Evolutionary conservation across 2,329 filamentous ascomycete species (phyloP).

Genomic region (Talaromyces sp.): DNA sequence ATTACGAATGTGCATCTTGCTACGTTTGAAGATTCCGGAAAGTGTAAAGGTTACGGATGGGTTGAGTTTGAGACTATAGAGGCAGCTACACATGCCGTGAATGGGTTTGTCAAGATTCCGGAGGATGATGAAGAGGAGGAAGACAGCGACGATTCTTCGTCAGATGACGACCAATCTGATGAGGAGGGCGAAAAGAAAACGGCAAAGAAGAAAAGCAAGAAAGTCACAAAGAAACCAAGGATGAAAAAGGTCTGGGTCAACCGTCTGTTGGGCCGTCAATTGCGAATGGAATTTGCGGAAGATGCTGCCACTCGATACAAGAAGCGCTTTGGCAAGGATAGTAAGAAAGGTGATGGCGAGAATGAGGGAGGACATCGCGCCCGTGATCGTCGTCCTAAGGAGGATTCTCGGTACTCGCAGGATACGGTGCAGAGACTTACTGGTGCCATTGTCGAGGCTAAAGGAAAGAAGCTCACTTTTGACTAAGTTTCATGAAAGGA

Average conservation of each 20-base stretch:
- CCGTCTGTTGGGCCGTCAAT: slow-evolving; percentile 70
- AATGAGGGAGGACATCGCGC: slow-evolving; percentile 25
- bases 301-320: slow-evolving; percentile 86
- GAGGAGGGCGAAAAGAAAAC: slow-evolving; percentile 27
- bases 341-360: slow-evolving; percentile 37
- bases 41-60: slow-evolving; percentile 98
- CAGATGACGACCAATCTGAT: slow-evolving; percentile 25
- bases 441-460: slow-evolving; percentile 72
- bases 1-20: slow-evolving; percentile 83
- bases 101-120: slow-evolving; percentile 71
- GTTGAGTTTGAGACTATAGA: slow-evolving; percentile 81
- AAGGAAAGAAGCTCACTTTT: slow-evolving; percentile 81
- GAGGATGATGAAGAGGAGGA: slow-evolving; percentile 51
- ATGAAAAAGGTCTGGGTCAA: slow-evolving; percentile 73
- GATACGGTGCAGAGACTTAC: slow-evolving; percentile 65
- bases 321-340: slow-evolving; percentile 84
- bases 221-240: slow-evolving; percentile 28
- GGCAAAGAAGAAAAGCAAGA: slow-evolving; percentile 30
- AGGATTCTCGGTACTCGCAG: slow-evolving; percentile 44
- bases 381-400: slow-evolving; percentile 28
- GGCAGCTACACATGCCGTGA: slow-evolving; percentile 72
- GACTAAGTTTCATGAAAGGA: slow-evolving; percentile 50
- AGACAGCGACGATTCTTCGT: slow-evolving; percentile 48
- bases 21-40: slow-evolving; percentile 93
- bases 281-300: slow-evolving; percentile 92